Conservation (phyloP, 305 asterid species). For the Stenogyne calaminthoides region DNA sequence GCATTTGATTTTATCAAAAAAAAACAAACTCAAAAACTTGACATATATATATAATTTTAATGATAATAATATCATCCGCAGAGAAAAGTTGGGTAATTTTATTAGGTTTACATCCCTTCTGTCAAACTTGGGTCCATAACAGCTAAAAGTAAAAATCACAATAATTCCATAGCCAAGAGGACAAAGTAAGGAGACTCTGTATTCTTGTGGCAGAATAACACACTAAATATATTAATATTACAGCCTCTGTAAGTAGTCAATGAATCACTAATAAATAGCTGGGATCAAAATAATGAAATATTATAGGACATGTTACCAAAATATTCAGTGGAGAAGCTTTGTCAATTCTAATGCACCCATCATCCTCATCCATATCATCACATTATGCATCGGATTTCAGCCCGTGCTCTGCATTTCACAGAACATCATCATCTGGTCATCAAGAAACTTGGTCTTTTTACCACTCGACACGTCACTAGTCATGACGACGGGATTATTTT, state of each 20-base stretch:
- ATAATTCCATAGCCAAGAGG: not conserved
- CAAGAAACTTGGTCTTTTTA: not conserved
- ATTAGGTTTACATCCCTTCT: not conserved
- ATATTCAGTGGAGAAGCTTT: slow-evolving; percentile 1
- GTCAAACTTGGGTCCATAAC: not conserved
- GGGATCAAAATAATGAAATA: not conserved
- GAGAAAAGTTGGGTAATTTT: not conserved
- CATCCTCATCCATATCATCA: not conserved
- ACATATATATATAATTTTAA: no score
- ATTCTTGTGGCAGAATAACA: not conserved
- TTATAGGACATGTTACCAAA: not conserved
- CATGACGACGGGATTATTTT: slow-evolving; percentile 29
- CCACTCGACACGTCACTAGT: not conserved
- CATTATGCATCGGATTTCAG: not conserved
- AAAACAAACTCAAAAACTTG: no score
- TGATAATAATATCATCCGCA: not conserved
- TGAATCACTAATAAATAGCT: not conserved
- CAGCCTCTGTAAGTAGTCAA: slow-evolving; percentile 3
- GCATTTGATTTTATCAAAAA: no score
- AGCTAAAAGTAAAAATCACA: not conserved
- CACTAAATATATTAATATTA: slow-evolving; percentile 2
- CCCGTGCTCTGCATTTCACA: not conserved
- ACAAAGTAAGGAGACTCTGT: not conserved
- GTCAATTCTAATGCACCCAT: not conserved
- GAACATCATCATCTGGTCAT: not conserved